A percentile compares a stretch with the other conserved stretches of the same genome.
These are phyloP conservation scores for Bipolaris sorokiniana DNA, from an alignment of 2,329 filamentous ascomycete species.

Conservation along the genomic window DNA sequence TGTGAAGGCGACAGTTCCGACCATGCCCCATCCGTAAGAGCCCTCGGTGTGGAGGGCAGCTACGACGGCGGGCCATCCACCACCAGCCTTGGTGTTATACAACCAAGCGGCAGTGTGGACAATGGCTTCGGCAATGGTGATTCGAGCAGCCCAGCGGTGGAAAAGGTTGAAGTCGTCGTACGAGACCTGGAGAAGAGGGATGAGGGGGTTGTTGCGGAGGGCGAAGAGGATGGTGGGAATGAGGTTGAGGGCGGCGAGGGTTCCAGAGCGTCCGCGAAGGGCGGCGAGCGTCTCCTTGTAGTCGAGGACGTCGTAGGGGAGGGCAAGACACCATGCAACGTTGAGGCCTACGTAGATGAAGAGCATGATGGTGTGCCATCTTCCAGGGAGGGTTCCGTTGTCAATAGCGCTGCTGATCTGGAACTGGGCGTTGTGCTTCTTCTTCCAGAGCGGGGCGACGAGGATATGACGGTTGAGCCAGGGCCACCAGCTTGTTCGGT, in stretches of 20 bases:
- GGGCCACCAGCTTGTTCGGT: constrained; percentile 57
- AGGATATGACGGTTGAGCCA: constrained; percentile 68
- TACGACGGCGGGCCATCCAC: constrained; percentile 66
- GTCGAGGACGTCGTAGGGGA: constrained; percentile 62
- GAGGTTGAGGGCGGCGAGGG: constrained; percentile 86
- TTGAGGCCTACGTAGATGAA: constrained; percentile 73
- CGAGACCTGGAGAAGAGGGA: constrained; percentile 79
- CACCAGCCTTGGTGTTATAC: constrained; percentile 66
- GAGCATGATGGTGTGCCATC: constrained; percentile 75
- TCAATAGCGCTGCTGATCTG: constrained; percentile 71
- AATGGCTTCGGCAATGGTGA: constrained; percentile 72
- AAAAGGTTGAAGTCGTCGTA: constrained; percentile 97
- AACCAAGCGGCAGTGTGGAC: constrained; percentile 76
- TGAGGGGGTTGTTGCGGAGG: constrained; percentile 91
- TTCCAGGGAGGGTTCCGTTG: constrained; percentile 78
- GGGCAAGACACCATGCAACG: constrained; percentile 74
- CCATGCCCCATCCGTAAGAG: constrained; percentile 70
- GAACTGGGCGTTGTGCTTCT: constrained; percentile 78
- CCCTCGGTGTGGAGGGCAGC: constrained; percentile 61
- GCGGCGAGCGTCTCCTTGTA: constrained; percentile 72
- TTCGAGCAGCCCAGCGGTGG: constrained; percentile 81
- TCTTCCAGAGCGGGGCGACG: constrained; percentile 73
- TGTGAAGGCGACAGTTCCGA: constrained; percentile 65
- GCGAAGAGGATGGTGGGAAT: constrained; percentile 88
- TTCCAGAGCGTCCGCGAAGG: constrained; percentile 83